Conservation (phyloP, 768 basidiomycete genomes). For the Tulasnella sp. region DNA sequence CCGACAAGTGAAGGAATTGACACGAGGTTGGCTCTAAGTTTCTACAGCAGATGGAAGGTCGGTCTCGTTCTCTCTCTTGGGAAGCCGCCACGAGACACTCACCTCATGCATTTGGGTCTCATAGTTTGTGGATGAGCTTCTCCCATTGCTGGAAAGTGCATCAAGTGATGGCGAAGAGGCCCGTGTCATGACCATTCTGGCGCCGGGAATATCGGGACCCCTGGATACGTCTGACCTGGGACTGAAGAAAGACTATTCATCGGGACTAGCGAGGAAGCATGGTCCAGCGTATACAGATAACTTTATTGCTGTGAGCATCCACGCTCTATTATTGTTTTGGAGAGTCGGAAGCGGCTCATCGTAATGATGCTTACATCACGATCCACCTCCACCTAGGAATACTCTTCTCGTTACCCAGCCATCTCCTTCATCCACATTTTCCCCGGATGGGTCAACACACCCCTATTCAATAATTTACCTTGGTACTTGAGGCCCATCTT, state of each 20-base stretch:
- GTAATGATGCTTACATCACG: background rate
- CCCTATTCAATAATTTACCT: background rate
- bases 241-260: conserved; percentile 33
- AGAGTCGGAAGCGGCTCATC: background rate
- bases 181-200: conserved; percentile 31
- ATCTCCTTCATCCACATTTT: conserved; percentile 32
- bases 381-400: conserved; percentile 21
- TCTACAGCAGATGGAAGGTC: conserved; percentile 36
- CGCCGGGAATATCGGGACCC: background rate
- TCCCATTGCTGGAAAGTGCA: conserved; percentile 34
- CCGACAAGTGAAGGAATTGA: conserved; percentile 36
- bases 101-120: background rate
- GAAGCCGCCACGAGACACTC: background rate
- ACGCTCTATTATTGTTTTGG: background rate
- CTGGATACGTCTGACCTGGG: conserved; percentile 29
- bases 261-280: background rate
- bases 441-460: conserved; percentile 34
- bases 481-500: conserved; percentile 4
- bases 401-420: conserved; percentile 24
- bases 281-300: conserved; percentile 26
- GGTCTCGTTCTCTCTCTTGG: conserved; percentile 3
- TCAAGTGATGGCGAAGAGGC: conserved; percentile 35
- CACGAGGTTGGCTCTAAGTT: conserved; percentile 35
- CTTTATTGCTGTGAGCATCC: conserved; percentile 24
- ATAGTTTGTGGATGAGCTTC: conserved; percentile 34